Conservation (phyloP, 306 rosid species). For the Cicer pinnatifidum region DNA sequence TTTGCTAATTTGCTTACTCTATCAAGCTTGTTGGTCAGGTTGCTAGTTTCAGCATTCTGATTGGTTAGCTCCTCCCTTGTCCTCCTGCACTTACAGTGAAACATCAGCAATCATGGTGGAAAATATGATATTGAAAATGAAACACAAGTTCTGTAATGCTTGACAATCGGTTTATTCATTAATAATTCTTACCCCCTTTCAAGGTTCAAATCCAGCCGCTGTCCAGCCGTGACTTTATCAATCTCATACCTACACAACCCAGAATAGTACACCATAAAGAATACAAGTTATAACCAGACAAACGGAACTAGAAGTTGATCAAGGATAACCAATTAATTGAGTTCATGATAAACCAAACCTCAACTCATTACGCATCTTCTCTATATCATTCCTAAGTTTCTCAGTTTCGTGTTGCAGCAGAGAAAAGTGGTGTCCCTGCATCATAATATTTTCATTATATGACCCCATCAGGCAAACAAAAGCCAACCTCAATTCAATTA, state of each 20-base stretch:
- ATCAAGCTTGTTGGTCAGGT: conserved; percentile 89
- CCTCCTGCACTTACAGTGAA: conserved; percentile 61
- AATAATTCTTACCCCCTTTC: conserved; percentile 77
- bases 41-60: conserved; percentile 86
- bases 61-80: conserved; percentile 82
- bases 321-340: conserved; percentile 2
- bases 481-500: neutral
- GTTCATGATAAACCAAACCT: conserved; percentile 41
- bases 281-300: neutral
- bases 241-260: conserved; percentile 78
- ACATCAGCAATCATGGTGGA: neutral
- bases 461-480: conserved; percentile 36
- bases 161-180: conserved; percentile 7
- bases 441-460: conserved; percentile 30
- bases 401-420: conserved; percentile 89
- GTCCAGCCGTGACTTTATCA: conserved; percentile 93
- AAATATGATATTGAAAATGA: neutral
- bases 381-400: conserved; percentile 84
- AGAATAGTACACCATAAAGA: conserved; percentile 37
- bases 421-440: conserved; percentile 94
- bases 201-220: conserved; percentile 93
- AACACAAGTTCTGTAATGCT: conserved; percentile 32
- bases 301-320: conserved; percentile 28
- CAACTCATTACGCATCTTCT: conserved; percentile 92
- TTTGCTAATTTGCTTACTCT: conserved; percentile 59